Evolutionary conservation across 495 filamentous ascomycete genomes (phyloP), one percentile per base, ranked within the genome.

Genomic region (Parmelia sp.): DNA sequence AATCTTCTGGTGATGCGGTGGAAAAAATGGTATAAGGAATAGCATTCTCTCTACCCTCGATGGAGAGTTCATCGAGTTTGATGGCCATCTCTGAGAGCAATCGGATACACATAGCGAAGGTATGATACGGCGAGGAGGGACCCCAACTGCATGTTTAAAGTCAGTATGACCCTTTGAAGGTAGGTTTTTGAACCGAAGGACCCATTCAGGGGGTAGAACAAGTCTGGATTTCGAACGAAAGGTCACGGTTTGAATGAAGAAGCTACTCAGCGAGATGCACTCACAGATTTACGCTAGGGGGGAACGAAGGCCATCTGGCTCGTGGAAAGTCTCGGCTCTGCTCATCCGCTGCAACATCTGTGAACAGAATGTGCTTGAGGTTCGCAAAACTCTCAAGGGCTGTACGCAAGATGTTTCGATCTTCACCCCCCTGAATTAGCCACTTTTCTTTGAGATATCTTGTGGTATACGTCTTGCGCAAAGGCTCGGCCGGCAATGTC

Each of bases 101-200:
- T 19, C 49, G 49, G 27, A 53, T 53, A 21, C 49, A 53, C 27
- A 31, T 53, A 53, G 49, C 49, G 14, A 53, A 53, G 49, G 2
- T 53, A 53, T 53, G 49, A 53, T 53, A 53, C 9, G 49, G 49
- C 49, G 49, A 53, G 25, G 49, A 53, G 0, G 14, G 49, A 31
- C 27, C 49, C 49, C 49, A 53, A 53, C 49, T 53, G 15, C 25
- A 53, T 6, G 19, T 53, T 17, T 7, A 3, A 14, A 31, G 27
- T 39, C 58, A 60, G 49, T 27, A 53, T 53, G 49, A 53, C 15
- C 27, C 19, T 27, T 31, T 53, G 49, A 1, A 29, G 14, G 49
- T 9, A 53, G 19, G 19, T 8, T 25, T 5, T 49, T 12, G 11
- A 10, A 15, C 29, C 15, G 29, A 27, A 27, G 47, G 47, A n/a